Evolutionary conservation across 352 stramenopile genomes (phyloP).

Genomic region (Globisporangium barbulae): DNA sequence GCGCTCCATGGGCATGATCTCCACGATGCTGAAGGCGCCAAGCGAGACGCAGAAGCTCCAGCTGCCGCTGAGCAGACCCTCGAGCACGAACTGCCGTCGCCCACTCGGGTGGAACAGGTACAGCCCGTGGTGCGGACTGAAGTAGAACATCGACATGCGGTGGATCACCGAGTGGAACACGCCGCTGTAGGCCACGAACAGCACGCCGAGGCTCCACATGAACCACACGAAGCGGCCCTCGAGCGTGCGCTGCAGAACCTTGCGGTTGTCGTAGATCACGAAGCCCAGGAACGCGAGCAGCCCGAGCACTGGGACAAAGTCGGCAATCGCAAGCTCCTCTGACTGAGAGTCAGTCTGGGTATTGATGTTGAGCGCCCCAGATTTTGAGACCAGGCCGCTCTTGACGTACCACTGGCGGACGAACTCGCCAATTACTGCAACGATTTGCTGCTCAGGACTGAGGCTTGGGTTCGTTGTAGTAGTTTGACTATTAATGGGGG

Average conservation of each 20-base stretch:
- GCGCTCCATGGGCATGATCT: conserved; percentile 36
- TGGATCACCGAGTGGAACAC: conserved; percentile 67
- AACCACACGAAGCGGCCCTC: conserved; percentile 52
- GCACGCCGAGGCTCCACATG: conserved; percentile 38
- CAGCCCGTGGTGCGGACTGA: conserved; percentile 44
- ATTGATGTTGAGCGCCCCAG: background rate
- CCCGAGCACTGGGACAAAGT: conserved; percentile 36
- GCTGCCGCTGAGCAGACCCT: conserved; percentile 51
- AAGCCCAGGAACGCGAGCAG: conserved; percentile 33
- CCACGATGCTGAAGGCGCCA: conserved; percentile 39
- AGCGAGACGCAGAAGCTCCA: conserved; percentile 69
- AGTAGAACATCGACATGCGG: conserved; percentile 44
- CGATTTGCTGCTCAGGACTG: background rate
- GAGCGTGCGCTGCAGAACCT: conserved; percentile 30
- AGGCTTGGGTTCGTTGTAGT: conserved; percentile 2
- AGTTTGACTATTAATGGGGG: background rate
- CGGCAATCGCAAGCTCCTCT: conserved; percentile 23
- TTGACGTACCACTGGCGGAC: conserved; percentile 27
- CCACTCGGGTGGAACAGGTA: conserved; percentile 62
- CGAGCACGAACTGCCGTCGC: conserved; percentile 62
- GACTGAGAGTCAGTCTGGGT: background rate
- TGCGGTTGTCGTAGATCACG: conserved; percentile 41
- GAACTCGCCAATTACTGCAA: conserved; percentile 26
- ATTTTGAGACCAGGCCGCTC: background rate
- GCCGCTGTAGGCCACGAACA: conserved; percentile 62